A percentile compares a stretch with the other conserved stretches of the same genome.
These are phyloP conservation scores for Blastobotrys proliferans DNA, from an alignment of 1,139 yeast genomes.

Conservation along the genomic window DNA sequence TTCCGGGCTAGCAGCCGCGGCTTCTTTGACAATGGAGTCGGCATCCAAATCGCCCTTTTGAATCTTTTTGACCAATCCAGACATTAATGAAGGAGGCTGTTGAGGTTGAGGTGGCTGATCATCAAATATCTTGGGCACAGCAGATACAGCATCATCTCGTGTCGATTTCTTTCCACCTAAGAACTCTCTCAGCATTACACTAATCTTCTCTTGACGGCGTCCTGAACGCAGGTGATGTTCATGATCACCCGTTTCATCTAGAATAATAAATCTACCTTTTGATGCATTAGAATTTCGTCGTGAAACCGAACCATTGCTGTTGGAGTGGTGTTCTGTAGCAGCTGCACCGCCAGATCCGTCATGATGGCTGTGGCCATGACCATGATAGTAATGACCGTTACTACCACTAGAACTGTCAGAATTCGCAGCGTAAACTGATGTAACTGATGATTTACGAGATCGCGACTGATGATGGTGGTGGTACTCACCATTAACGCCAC, in stretches of 20 bases:
- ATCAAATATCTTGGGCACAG: conserved; percentile 10
- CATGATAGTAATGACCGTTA: too few species aligned
- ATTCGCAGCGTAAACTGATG: conserved; percentile 8
- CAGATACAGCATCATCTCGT: conserved; percentile 23
- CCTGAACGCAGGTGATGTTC: conserved; percentile 70
- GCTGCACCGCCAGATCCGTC: background rate
- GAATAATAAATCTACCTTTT: conserved; percentile 18
- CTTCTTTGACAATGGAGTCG: conserved; percentile 17
- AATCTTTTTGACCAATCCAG: conserved; percentile 24
- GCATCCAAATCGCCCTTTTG: conserved; percentile 21
- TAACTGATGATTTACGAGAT: conserved; percentile 11
- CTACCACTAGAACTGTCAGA: too few species aligned
- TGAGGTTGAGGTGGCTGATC: conserved; percentile 1
- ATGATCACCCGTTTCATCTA: conserved; percentile 40
- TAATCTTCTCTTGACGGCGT: conserved; percentile 76
- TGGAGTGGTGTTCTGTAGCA: background rate
- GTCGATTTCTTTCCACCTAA: conserved; percentile 43
- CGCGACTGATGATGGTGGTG: conserved; percentile 1
- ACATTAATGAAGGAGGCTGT: conserved; percentile 28
- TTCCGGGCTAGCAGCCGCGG: conserved; percentile 27
- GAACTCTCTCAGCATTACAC: conserved; percentile 75
- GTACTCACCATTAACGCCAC: background rate
- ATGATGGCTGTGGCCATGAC: conserved; percentile 1
- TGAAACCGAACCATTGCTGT: background rate
- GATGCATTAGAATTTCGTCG: conserved; percentile 8